Evolutionary conservation across 176 grass and related monocot genomes (phyloP).

Genomic region (Avena eriantha): DNA sequence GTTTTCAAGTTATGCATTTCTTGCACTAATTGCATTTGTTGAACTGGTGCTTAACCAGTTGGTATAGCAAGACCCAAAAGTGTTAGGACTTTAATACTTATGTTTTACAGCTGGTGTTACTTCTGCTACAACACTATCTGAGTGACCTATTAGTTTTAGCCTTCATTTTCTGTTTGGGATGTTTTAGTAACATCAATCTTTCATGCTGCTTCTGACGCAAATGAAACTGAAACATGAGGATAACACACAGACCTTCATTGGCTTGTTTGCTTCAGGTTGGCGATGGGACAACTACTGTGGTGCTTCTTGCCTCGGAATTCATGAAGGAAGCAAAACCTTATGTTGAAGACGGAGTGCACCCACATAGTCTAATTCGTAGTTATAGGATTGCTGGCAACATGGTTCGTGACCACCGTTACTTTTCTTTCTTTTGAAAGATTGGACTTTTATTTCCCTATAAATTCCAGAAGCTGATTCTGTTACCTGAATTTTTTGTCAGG

Average conservation of each 20-base stretch:
- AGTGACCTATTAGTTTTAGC: neutral
- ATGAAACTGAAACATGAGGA: neutral
- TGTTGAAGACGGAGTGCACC: conserved; percentile 92
- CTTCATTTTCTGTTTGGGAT: neutral
- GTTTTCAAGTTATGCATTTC: neutral
- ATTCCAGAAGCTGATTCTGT: conserved; percentile 19
- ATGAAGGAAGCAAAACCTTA: conserved; percentile 98
- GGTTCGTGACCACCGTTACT: conserved; percentile 44
- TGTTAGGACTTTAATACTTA: neutral
- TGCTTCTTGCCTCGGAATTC: conserved; percentile 95
- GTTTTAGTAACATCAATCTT: neutral
- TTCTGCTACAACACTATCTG: neutral
- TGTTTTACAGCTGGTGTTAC: neutral
- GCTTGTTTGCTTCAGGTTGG: conserved; percentile 70
- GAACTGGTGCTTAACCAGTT: neutral
- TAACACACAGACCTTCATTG: neutral
- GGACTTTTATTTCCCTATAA: neutral
- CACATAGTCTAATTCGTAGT: conserved; percentile 86
- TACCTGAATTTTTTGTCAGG: conserved; percentile 52
- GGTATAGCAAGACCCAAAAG: neutral
- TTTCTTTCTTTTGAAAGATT: neutral
- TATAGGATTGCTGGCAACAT: conserved; percentile 70
- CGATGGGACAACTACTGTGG: conserved; percentile 98
- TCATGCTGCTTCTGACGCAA: neutral
- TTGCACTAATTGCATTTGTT: neutral